phyloP scores from a whole-genome alignment of 257 asterid species.

The Solanum ossicruentum region DNA sequence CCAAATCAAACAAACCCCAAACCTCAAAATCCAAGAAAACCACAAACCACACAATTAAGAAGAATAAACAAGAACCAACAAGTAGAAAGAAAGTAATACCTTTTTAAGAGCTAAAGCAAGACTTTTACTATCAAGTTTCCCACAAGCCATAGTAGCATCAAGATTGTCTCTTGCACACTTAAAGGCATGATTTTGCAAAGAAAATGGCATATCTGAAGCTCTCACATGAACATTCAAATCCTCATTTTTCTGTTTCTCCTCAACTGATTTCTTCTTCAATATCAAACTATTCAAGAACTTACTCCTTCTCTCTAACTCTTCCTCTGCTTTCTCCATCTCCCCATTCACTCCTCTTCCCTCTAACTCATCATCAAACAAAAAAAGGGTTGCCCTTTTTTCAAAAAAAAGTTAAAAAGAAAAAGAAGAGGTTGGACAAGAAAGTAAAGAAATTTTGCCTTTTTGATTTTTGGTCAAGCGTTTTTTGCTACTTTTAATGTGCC shows the following conservation, averaged over 20 bases:
- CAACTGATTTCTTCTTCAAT: constrained; percentile 40
- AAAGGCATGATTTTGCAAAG: constrained; percentile 67
- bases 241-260: constrained; percentile 27
- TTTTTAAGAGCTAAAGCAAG: constrained; percentile 76
- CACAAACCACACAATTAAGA: background rate
- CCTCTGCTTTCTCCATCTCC: constrained; percentile 72
- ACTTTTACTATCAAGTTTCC: constrained; percentile 61
- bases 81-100: constrained; percentile 19
- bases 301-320: constrained; percentile 82
- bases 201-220: constrained; percentile 67
- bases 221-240: constrained; percentile 44
- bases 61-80: background rate
- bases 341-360: background rate
- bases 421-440: background rate
- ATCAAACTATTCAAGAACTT: constrained; percentile 71
- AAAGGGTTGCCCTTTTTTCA: background rate
- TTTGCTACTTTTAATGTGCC: background rate
- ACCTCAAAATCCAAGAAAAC: background rate
- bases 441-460: background rate
- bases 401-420: background rate
- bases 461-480: background rate
- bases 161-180: constrained; percentile 32
- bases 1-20: background rate
- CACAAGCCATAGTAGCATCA: constrained; percentile 48
- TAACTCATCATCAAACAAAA: constrained; percentile 2